Conservation (phyloP, 1,139 yeast species). For the Yamadazyma atlantica region DNA sequence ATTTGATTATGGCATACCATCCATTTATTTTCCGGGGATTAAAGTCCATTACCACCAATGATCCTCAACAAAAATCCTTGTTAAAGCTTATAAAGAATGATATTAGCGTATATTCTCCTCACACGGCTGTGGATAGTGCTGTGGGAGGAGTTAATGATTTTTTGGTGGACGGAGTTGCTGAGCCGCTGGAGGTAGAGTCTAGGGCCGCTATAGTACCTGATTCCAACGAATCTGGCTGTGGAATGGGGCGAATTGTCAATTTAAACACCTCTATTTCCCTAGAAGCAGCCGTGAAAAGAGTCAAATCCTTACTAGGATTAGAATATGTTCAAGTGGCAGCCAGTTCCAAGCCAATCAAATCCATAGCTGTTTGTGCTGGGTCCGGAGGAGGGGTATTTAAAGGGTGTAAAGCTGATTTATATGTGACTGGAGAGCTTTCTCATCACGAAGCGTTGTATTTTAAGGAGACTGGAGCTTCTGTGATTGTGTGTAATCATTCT, state of each 20-base stretch:
- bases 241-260: slow-evolving; percentile 78
- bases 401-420: slow-evolving; percentile 71
- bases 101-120: slow-evolving; percentile 90
- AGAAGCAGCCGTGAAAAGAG: slow-evolving; percentile 43
- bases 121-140: slow-evolving; percentile 94
- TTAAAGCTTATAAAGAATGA: slow-evolving; percentile 70
- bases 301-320: slow-evolving; percentile 57
- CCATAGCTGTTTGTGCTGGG: slow-evolving; percentile 93
- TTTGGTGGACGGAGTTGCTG: slow-evolving; percentile 64
- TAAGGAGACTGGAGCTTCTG: slow-evolving; percentile 71
- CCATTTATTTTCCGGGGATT: slow-evolving; percentile 92
- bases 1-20: slow-evolving; percentile 81
- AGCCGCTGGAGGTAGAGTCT: slow-evolving; percentile 20
- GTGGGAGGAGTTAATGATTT: slow-evolving; percentile 91
- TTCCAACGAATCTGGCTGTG: slow-evolving; percentile 36
- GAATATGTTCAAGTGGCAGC: slow-evolving; percentile 63
- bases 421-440: slow-evolving; percentile 87
- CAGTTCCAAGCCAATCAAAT: slow-evolving; percentile 31
- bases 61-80: slow-evolving; percentile 81
- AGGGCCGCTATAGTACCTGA: slow-evolving; percentile 32
- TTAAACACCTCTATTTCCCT: slow-evolving; percentile 48
- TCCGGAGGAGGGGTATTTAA: slow-evolving; percentile 76
- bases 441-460: slow-evolving; percentile 84
- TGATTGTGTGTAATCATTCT: slow-evolving; percentile 81
- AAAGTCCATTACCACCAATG: slow-evolving; percentile 64